A percentile compares a stretch with the other conserved stretches of the same genome.
Conservation (phyloP, 108 stramenopile genomes). For the Conticribra weissflogii region DNA sequence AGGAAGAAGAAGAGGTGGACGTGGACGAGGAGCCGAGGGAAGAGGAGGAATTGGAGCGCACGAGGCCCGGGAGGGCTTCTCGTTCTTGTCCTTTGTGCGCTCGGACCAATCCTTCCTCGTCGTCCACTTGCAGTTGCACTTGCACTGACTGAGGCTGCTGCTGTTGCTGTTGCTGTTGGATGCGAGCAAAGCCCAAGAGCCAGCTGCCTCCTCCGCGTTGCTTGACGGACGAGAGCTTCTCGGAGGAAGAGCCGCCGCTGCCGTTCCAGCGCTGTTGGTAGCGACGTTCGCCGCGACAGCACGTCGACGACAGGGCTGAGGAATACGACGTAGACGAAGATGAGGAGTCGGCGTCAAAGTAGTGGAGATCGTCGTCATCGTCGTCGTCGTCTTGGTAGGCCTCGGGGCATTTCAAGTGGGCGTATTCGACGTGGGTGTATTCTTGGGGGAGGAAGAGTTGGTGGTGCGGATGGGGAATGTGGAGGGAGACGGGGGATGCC, state of each 20-base stretch:
- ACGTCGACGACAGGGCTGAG: background rate
- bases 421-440: constrained; percentile 2
- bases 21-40: constrained; percentile 20
- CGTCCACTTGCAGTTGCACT: background rate
- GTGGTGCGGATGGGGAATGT: background rate
- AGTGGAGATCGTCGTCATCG: background rate
- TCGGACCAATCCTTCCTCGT: background rate
- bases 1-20: constrained; percentile 8
- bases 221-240: constrained; percentile 26
- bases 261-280: background rate
- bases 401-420: constrained; percentile 10
- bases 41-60: constrained; percentile 11
- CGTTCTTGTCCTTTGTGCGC: too few relatives aligned
- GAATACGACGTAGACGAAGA: constrained; percentile 15
- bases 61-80: constrained; percentile 20
- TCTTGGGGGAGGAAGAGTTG: constrained; percentile 14
- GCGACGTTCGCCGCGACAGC: background rate
- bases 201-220: constrained; percentile 25
- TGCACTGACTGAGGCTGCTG: background rate
- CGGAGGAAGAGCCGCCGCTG: constrained; percentile 3
- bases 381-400: background rate
- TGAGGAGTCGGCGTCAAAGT: background rate
- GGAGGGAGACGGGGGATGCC: background rate
- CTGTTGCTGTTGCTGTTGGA: background rate
- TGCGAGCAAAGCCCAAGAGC: constrained; percentile 39